phyloP scores from a whole-genome alignment of 2,329 filamentous ascomycete genomes.

The Alternaria infectoria region DNA sequence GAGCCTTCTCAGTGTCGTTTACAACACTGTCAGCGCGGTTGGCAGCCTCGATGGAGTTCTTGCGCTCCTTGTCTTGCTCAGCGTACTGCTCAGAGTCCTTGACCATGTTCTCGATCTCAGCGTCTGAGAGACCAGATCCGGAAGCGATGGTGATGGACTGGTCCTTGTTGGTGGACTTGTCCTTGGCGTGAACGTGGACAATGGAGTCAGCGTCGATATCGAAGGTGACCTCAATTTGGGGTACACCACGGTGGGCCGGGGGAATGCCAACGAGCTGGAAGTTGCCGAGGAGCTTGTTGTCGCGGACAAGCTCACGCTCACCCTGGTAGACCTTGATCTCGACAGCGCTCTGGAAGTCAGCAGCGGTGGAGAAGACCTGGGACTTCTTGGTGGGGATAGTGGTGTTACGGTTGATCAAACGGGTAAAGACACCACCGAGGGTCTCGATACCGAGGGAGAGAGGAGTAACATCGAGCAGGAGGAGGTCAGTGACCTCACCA shows the following conservation, averaged over 20 bases:
- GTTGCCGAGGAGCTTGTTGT: constrained; percentile 99
- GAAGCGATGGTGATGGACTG: constrained; percentile 99
- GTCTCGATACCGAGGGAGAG: constrained; percentile 98
- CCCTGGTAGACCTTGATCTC: constrained; percentile 99
- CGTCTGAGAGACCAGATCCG: constrained; percentile 92
- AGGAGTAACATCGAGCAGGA: constrained; percentile 94
- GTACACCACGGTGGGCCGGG: constrained; percentile 93
- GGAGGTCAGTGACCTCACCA: constrained; percentile 94
- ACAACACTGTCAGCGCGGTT: constrained; percentile 96
- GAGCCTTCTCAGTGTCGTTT: constrained; percentile 97
- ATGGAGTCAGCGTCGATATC: constrained; percentile 98
- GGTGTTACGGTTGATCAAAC: constrained; percentile 98
- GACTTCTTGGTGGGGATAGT: constrained; percentile 99
- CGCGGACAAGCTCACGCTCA: constrained; percentile 97
- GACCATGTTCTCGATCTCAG: constrained; percentile 97
- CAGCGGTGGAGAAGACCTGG: constrained; percentile 95
- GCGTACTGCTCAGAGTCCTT: constrained; percentile 97
- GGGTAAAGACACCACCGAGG: constrained; percentile 95
- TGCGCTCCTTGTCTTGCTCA: constrained; percentile 95
- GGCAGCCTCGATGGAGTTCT: constrained; percentile 91
- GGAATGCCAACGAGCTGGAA: constrained; percentile 99
- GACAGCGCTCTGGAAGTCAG: constrained; percentile 97
- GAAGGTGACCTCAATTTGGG: constrained; percentile 97
- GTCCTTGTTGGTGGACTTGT: constrained; percentile 99
- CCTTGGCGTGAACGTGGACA: constrained; percentile 96